Percentiles rank a stretch among this genome's conserved stretches.
phyloP scores from a whole-genome alignment of 2,329 filamentous ascomycete genomes.

The Penicillium sp. region DNA sequence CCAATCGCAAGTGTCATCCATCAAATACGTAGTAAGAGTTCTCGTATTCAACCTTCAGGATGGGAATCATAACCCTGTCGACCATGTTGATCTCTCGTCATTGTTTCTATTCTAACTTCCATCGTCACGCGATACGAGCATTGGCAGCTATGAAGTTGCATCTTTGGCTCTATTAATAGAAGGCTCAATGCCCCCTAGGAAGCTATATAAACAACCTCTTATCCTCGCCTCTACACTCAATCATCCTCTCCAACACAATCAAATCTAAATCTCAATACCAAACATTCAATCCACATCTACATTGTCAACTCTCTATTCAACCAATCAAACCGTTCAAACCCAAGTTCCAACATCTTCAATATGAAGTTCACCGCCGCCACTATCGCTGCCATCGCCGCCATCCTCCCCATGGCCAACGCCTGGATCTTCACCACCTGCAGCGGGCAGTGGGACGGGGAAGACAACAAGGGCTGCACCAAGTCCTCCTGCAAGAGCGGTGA shows the following conservation, averaged over 20 bases:
- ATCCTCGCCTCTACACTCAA: not conserved
- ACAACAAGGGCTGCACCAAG: conserved; percentile 6
- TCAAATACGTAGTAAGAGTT: not conserved
- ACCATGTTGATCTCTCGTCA: not conserved
- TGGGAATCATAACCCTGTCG: not conserved
- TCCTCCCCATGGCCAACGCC: conserved; percentile 12
- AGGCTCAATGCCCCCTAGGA: not conserved
- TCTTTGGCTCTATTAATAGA: not conserved
- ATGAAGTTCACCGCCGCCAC: conserved; percentile 12
- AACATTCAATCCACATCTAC: not conserved
- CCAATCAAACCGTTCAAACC: not conserved
- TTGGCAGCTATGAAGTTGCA: not conserved
- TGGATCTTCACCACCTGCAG: conserved; percentile 12
- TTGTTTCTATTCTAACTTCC: not conserved
- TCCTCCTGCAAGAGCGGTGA: not conserved
- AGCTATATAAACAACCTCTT: not conserved
- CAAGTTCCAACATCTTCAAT: not conserved
- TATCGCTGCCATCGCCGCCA: conserved; percentile 4
- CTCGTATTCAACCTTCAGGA: not conserved
- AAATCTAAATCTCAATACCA: not conserved
- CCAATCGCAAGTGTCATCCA: not conserved
- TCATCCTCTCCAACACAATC: not conserved
- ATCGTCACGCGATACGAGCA: not conserved
- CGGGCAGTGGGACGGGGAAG: conserved; percentile 11
- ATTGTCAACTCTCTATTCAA: not conserved